Evolutionary conservation across 805 yeast species (phyloP), one percentile per base, ranked within the genome.

Genomic region (Blastobotrys chiropterorum): DNA sequence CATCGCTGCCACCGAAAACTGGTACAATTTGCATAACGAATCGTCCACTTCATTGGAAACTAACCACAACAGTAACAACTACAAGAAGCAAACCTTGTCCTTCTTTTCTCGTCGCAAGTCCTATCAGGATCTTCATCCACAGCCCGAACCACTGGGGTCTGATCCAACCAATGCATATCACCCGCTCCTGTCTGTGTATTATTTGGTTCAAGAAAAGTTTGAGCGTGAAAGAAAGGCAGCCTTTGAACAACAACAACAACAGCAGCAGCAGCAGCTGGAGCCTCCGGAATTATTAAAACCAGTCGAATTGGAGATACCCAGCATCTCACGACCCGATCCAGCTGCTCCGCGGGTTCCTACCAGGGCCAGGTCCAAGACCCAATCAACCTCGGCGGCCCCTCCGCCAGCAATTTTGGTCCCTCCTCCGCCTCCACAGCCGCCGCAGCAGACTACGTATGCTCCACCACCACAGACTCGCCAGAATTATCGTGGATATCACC

Each of bases 121-220:
- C 20, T n/a, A 15, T 15, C 47, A 22, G 26, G 6, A 44, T 19
- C 14, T 40, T 7, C 20, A 15, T 20, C 6, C 16, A 16, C 43
- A 3, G 43, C 43, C 47, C n/a, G n/a, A n/a, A 14, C 39, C 30
- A 21, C 46, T 6, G 30, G 22, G 30, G 16, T 22, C 16, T 1
- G 94, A 89, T 67, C 97, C 98, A 14, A 86, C 96, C 0, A 75
- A 78, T 50, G 92, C 90, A 1, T 90, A 79, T 67, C 95, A 90
- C 68, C 98, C 99, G 0, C 74, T 90, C 56, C 71, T 92, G 11
- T 88, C 96, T 4, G 84, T 92, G 39, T 94, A 94, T 66, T 85
- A 80, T 63, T 75, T 94, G 57, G 96, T 90, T 15, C 83, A 81
- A 49, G 99, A 94, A 69, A 86, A 88, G 85, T 65, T 77, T 56